phyloP scores from a whole-genome alignment of 257 asterid genomes.

The Rhazya stricta region DNA sequence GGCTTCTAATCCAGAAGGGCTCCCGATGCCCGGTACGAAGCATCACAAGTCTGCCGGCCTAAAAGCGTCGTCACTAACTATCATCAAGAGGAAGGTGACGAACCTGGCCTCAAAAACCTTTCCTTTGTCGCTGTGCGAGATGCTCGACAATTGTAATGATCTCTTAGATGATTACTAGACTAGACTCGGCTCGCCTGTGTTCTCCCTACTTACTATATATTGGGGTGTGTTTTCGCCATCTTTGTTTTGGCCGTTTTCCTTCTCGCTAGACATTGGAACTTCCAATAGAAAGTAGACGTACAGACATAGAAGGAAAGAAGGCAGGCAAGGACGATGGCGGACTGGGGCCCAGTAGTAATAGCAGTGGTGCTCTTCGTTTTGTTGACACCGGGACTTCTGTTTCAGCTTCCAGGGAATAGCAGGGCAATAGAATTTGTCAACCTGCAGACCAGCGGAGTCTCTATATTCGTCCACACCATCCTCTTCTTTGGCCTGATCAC shows the following conservation, averaged over 20 bases:
- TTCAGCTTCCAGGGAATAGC: slow-evolving; percentile 32
- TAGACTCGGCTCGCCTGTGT: background rate
- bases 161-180: background rate
- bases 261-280: background rate
- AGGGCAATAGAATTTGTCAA: slow-evolving; percentile 26
- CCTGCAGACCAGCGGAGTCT: slow-evolving; percentile 28
- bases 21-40: background rate
- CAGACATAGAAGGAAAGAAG: background rate
- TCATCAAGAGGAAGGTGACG: background rate
- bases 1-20: background rate
- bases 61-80: background rate
- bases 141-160: too few relatives aligned
- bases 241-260: background rate
- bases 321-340: slow-evolving; percentile 18
- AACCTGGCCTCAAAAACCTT: background rate
- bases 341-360: slow-evolving; percentile 35
- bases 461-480: slow-evolving; percentile 27
- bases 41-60: slow-evolving; percentile 13
- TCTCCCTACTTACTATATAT: background rate
- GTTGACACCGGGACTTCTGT: slow-evolving; percentile 30
- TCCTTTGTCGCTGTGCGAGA: background rate
- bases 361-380: slow-evolving; percentile 31
- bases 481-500: slow-evolving; percentile 24
- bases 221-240: background rate
- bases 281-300: background rate